Evolutionary conservation across 129 eudicot genomes (phyloP), one percentile per base, ranked within the genome.

Genomic region (Escallonia rubra): DNA sequence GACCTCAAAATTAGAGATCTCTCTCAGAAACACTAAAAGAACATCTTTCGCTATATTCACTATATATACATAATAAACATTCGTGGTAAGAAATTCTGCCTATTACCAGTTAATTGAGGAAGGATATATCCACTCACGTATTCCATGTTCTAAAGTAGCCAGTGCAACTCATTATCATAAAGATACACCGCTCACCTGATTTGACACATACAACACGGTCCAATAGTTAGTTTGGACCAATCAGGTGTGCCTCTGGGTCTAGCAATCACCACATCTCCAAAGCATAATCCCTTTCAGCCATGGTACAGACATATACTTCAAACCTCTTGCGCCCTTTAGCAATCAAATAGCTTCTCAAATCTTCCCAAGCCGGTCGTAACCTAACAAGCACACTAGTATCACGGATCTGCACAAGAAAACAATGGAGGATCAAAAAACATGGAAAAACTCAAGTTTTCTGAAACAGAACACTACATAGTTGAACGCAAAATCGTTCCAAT

Each of bases 201-300:
- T 82, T 93, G 77, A 93, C 99, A 71, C 99, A 93, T 55, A 82
- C 95, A 69, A 93, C 86, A 70, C 99, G 99, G 55, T 76, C 78
- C 82, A 79, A 49, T 40, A 93, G 74, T 72, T 93, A 87, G 46
- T 87, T 89, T 65, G 88, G 66, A 63, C 61, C 65, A 66, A 93
- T 93, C 78, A 93, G 72, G 75, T 80, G 80, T 15, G 95, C 69
- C 63, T 82, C 96, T 41, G 99, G 99, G 72, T 93, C 99, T 10
- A 93, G 83, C 72, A 93, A 72, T 83, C 99, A 79, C 99, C 99
- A 93, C 87, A 93, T 93, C 64, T 93, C 99, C 64, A 93, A 74
- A 57, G 99, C 99, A 75, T 93, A 93, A 66, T 93, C 95, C 72
- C 96, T 84, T 76, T 93, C 99, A 51, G 99, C 99, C 99, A 93